Evolutionary conservation across 805 yeast genomes (phyloP), one percentile per base, ranked within the genome.

Genomic region (Saturnispora hagleri): DNA sequence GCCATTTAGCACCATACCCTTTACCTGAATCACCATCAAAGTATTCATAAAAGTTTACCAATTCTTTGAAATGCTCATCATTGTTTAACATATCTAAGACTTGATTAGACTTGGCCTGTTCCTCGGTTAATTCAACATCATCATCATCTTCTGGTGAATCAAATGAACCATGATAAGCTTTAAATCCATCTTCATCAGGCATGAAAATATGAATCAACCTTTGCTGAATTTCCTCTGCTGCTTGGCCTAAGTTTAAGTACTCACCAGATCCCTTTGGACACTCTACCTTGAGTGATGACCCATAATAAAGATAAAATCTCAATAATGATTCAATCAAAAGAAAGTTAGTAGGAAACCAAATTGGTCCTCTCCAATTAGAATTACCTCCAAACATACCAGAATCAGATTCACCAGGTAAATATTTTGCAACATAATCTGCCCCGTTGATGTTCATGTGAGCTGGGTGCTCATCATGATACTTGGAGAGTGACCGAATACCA

Each of bases 361-460:
- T 89, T 15, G 97, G 97, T 2, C 97, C 97, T 67, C 97, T 77
- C 97, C 97, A 89, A 69, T 89, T 89, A 22, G 96, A 89, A 66
- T 89, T 89, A 53, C 97, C 97, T 48, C 97, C 97, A 75, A 89
- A 89, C 79, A 90, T 79, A 5, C 96, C 96, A 5, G 95, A 84
- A 63, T 88, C 91, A 28, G 95, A 85, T 63, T 88, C 96, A 31
- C 95, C 96, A 5, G 95, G 84, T 50, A 88, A 76, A 67, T 89
- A 88, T 53, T 77, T 76, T 33, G 88, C 90, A 44, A 73, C 71
- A 67, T 82, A 89, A 40, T 75, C 72, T 58, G 80, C 75, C 17
- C 95, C 95, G 65, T 86, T 75, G 43, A 89, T 95, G 57, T 82
- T 77, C 91, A 89, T 86, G 50, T 79, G 77, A 62, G 82, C 89